These are phyloP conservation scores for Cinchona pubescens DNA, from an alignment of 257 asterid species.

Conservation along the genomic window DNA sequence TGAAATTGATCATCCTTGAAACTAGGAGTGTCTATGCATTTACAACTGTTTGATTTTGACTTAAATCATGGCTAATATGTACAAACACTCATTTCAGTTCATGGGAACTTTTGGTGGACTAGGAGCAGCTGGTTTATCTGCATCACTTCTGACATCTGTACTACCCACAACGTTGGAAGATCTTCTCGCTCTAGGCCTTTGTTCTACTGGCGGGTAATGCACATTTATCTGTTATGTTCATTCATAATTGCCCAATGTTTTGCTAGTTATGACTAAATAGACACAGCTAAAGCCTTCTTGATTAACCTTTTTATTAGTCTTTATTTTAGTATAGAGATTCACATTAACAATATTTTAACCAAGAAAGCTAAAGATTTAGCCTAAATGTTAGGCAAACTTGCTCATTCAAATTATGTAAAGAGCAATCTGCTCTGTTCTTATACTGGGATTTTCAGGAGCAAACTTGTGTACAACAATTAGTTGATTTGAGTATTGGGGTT, in stretches of 20 bases:
- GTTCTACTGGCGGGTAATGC: conserved; percentile 96
- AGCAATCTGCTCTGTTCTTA: background rate
- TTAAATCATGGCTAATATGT: conserved; percentile 15
- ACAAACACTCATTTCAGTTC: conserved; percentile 50
- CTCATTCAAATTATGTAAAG: background rate
- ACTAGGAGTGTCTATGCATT: background rate
- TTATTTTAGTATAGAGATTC: background rate
- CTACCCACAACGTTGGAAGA: conserved; percentile 81
- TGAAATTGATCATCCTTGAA: background rate
- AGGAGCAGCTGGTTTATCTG: conserved; percentile 93
- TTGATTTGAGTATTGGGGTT: background rate
- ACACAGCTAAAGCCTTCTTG: background rate
- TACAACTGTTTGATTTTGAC: background rate
- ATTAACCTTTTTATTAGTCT: background rate
- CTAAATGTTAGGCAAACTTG: background rate
- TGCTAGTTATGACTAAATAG: background rate
- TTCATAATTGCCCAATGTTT: background rate
- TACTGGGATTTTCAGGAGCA: background rate
- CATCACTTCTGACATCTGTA: conserved; percentile 89
- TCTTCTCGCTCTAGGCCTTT: conserved; percentile 90
- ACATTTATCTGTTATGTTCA: conserved; percentile 11
- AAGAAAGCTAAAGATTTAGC: background rate
- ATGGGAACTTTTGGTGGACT: conserved; percentile 82
- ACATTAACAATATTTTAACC: background rate
- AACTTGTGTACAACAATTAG: background rate